Evolutionary conservation across 1,284 basidiomycete species (phyloP).

Genomic region (Vanrija humicola): DNA sequence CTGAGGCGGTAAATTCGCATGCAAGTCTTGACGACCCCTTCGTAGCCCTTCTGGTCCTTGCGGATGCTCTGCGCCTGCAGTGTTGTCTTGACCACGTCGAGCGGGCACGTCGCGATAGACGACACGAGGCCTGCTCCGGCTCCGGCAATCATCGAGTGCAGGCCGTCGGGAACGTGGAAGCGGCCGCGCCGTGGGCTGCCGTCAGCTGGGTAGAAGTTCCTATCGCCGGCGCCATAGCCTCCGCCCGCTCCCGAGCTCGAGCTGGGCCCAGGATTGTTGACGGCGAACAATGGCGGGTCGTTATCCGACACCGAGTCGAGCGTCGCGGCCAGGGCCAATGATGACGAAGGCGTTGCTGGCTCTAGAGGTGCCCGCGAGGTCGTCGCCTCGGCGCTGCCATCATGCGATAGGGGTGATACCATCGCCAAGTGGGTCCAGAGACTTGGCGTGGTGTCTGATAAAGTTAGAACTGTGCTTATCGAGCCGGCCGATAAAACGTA

Average conservation of each 20-base stretch:
- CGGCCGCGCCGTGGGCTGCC: neutral
- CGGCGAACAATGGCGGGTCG: neutral
- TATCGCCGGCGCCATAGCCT: no score
- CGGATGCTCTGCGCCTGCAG: constrained; percentile 80
- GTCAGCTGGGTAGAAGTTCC: neutral
- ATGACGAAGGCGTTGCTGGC: neutral
- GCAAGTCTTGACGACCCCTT: constrained; percentile 72
- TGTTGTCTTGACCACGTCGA: constrained; percentile 96
- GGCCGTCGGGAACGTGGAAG: constrained; percentile 29
- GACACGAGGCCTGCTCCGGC: constrained; percentile 75
- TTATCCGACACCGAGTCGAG: neutral
- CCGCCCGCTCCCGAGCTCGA: no score
- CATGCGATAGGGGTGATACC: constrained; percentile 20
- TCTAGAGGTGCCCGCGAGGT: constrained; percentile 15
- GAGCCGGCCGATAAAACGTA: no score
- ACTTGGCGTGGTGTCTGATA: no score
- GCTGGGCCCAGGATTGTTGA: no score
- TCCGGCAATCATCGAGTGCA: constrained; percentile 53
- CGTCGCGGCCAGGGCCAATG: neutral
- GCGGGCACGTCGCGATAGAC: constrained; percentile 90
- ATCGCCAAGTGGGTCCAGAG: neutral
- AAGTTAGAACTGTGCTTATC: no score
- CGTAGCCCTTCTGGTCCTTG: constrained; percentile 64
- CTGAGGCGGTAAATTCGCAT: constrained; percentile 66
- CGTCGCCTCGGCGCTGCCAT: constrained; percentile 30